phyloP scores from a whole-genome alignment of 768 basidiomycete genomes.

The Butyriboletus loyo region DNA sequence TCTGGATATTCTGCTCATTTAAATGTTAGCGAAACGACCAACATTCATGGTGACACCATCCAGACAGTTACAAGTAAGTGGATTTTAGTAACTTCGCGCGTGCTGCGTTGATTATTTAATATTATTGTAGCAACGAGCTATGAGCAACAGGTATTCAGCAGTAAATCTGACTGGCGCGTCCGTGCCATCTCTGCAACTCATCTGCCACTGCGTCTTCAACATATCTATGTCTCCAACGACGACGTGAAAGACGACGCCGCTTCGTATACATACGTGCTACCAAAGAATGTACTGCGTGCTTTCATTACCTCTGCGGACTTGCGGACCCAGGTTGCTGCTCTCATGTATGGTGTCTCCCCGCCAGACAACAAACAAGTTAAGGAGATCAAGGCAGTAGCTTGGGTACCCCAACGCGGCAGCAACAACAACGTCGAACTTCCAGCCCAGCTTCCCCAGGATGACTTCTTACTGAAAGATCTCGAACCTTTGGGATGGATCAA shows the following conservation, averaged over 20 bases:
- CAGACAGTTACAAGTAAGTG: slow-evolving; percentile 86
- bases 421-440: slow-evolving; percentile 95
- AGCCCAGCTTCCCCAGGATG: slow-evolving; percentile 85
- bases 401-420: slow-evolving; percentile 96
- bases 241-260: slow-evolving; percentile 98
- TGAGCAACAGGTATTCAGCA: slow-evolving; percentile 97
- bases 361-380: slow-evolving; percentile 98
- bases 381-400: slow-evolving; percentile 96
- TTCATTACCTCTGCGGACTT: slow-evolving; percentile 93
- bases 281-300: slow-evolving; percentile 93
- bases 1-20: slow-evolving; percentile 3
- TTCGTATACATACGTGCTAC: slow-evolving; percentile 91
- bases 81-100: not conserved
- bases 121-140: slow-evolving; percentile 77
- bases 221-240: slow-evolving; percentile 99
- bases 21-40: slow-evolving; percentile 77
- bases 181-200: slow-evolving; percentile 98
- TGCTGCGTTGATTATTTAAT: not conserved
- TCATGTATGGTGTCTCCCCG: slow-evolving; percentile 89
- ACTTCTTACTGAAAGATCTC: slow-evolving; percentile 91
- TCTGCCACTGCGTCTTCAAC: slow-evolving; percentile 91
- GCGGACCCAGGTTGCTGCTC: slow-evolving; percentile 93
- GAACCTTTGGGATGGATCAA: slow-evolving; percentile 97
- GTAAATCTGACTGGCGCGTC: slow-evolving; percentile 99
- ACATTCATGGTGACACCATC: slow-evolving; percentile 94